phyloP scores from a whole-genome alignment of 371 early-diverging fungal species.

The Rhizopus sp. region DNA sequence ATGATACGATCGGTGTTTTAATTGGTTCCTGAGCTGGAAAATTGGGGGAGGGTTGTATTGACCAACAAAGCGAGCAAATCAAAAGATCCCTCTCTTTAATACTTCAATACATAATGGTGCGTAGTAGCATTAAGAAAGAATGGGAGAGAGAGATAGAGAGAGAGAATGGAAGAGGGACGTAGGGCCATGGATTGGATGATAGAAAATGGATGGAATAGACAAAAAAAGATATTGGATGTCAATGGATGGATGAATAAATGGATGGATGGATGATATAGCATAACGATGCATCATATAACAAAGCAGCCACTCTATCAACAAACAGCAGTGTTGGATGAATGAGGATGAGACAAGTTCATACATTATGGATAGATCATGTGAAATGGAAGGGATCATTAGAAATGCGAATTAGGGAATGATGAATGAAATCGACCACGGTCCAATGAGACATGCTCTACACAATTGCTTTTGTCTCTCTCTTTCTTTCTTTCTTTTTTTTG shows the following conservation, averaged over 20 bases:
- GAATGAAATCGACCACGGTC: too few species aligned
- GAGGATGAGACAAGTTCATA: neutral
- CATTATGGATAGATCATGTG: slow-evolving; percentile 20
- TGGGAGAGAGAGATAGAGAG: slow-evolving; percentile 6
- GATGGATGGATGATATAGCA: slow-evolving; percentile 8
- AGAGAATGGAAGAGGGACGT: neutral
- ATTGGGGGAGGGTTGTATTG: slow-evolving; percentile 8
- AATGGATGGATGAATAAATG: slow-evolving; percentile 14
- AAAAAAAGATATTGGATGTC: neutral
- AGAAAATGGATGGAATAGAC: neutral
- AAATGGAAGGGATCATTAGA: neutral
- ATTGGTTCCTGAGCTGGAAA: slow-evolving; percentile 10
- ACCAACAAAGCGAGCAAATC: slow-evolving; percentile 6
- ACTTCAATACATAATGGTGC: slow-evolving; percentile 28
- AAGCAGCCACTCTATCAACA: neutral
- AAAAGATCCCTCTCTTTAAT: slow-evolving; percentile 28
- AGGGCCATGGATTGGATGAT: too few species aligned
- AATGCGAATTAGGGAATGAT: neutral
- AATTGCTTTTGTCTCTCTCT: neutral
- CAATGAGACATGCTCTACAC: neutral
- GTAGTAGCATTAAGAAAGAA: slow-evolving; percentile 10
- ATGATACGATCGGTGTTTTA: slow-evolving; percentile 1
- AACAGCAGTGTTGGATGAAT: neutral
- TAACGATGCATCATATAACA: neutral
- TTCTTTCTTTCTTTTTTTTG: neutral